Conservation (phyloP, 495 filamentous ascomycete species). For the Umbilicaria muhlenbergii region DNA sequence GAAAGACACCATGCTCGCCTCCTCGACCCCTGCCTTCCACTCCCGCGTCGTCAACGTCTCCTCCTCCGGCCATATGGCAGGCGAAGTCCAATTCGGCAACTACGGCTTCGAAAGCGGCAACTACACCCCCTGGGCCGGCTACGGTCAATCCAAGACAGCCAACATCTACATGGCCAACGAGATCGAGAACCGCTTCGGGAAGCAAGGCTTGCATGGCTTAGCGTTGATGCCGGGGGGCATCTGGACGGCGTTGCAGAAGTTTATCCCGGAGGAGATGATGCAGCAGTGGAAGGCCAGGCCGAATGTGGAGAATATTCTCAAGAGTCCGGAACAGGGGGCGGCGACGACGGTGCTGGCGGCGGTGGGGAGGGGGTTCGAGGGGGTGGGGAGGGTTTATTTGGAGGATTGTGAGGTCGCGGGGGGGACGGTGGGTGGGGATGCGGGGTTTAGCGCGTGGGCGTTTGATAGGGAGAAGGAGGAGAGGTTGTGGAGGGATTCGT, state of each 20-base stretch:
- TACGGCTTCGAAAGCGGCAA: conserved; percentile 18
- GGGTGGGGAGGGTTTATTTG: conserved; percentile 23
- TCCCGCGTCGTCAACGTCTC: conserved; percentile 29
- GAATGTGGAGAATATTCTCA: conserved; percentile 13
- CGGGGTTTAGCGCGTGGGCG: conserved; percentile 15
- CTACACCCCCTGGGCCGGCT: conserved; percentile 24
- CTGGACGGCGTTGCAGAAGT: conserved; percentile 10
- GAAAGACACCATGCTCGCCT: conserved; percentile 23
- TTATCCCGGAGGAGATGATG: conserved; percentile 11
- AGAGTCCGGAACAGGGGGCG: conserved; percentile 22
- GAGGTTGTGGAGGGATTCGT: conserved; percentile 21
- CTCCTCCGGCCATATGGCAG: conserved; percentile 22
- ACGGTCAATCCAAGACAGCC: conserved; percentile 25
- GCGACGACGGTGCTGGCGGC: conserved; percentile 29
- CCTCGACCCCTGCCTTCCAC: conserved; percentile 20
- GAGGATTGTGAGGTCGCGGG: conserved; percentile 20
- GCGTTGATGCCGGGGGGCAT: conserved; percentile 28
- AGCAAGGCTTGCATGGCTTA: conserved; percentile 21
- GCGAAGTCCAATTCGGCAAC: conserved; percentile 15
- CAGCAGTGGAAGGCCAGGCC: conserved; percentile 4
- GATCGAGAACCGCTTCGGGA: conserved; percentile 24
- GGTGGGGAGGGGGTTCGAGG: conserved; percentile 20
- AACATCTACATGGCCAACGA: conserved; percentile 28
- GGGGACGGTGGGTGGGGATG: conserved; percentile 2
- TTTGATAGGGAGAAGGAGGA: conserved; percentile 21